phyloP scores from a whole-genome alignment of 2,329 filamentous ascomycete genomes.

The Monilinia aucupariae region DNA sequence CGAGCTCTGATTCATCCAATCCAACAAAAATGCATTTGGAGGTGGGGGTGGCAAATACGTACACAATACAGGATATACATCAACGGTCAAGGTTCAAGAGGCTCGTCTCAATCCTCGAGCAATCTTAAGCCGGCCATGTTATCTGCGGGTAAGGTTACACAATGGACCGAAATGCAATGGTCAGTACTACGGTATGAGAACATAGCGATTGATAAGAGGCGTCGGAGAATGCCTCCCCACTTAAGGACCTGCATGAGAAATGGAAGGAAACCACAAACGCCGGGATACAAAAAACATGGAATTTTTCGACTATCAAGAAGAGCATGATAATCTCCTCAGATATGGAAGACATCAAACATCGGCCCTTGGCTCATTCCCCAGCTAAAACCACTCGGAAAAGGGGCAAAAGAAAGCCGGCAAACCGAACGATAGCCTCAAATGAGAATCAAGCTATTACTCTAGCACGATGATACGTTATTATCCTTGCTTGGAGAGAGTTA shows the following conservation, averaged over 20 bases:
- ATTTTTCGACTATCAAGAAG: neutral
- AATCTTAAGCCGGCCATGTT: neutral
- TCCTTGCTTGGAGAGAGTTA: neutral
- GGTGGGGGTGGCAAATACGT: conserved; percentile 1
- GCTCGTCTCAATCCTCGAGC: neutral
- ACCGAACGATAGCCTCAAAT: neutral
- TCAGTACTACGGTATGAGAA: neutral
- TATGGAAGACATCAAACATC: neutral
- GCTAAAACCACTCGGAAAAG: neutral
- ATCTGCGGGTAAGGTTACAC: neutral
- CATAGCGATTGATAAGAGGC: neutral
- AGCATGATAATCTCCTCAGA: neutral
- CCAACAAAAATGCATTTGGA: neutral
- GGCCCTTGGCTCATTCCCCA: neutral
- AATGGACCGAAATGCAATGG: neutral
- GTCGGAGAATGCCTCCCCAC: neutral
- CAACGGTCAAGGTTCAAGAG: neutral
- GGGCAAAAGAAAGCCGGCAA: neutral
- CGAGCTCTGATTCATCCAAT: neutral
- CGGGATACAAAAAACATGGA: neutral
- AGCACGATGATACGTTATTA: neutral
- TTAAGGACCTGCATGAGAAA: conserved; percentile 5
- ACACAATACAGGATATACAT: neutral
- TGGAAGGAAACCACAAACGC: neutral
- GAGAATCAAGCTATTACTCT: neutral